Percentiles rank a stretch among this genome's conserved stretches.
Evolutionary conservation across 1,139 yeast genomes (phyloP).

Genomic region (Candida glucosophila): DNA sequence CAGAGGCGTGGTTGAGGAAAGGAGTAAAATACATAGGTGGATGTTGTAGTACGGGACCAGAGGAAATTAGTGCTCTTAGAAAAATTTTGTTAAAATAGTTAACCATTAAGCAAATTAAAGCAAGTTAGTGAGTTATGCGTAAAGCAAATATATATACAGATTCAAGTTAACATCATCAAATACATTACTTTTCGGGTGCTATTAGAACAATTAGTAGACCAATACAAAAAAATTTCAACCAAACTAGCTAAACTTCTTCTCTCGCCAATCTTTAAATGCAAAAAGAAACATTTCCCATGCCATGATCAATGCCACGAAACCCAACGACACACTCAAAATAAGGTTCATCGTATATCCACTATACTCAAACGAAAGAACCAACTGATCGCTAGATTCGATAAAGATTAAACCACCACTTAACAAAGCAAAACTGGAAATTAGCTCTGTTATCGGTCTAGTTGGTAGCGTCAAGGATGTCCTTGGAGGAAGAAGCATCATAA

Average conservation of each 20-base stretch:
- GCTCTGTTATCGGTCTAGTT: constrained; percentile 69
- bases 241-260: no score
- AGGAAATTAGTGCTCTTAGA: constrained; percentile 19
- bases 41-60: constrained; percentile 49
- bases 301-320: constrained; percentile 73
- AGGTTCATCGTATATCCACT: constrained; percentile 87
- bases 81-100: no score
- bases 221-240: no score
- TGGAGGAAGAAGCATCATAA: constrained; percentile 47
- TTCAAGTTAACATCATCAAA: no score
- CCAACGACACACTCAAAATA: constrained; percentile 77
- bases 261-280: constrained; percentile 44
- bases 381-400: constrained; percentile 86
- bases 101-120: no score
- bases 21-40: constrained; percentile 43
- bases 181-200: no score
- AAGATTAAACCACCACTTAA: constrained; percentile 85
- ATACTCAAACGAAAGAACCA: constrained; percentile 74
- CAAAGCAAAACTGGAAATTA: constrained; percentile 67
- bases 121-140: no score
- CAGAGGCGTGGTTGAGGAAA: constrained; percentile 22
- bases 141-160: no score
- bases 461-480: constrained; percentile 32
- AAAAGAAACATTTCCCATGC: constrained; percentile 77
- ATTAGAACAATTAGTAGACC: no score